Evolutionary conservation across 257 asterid species (phyloP).

Genomic region (Eucommia ulmoides): DNA sequence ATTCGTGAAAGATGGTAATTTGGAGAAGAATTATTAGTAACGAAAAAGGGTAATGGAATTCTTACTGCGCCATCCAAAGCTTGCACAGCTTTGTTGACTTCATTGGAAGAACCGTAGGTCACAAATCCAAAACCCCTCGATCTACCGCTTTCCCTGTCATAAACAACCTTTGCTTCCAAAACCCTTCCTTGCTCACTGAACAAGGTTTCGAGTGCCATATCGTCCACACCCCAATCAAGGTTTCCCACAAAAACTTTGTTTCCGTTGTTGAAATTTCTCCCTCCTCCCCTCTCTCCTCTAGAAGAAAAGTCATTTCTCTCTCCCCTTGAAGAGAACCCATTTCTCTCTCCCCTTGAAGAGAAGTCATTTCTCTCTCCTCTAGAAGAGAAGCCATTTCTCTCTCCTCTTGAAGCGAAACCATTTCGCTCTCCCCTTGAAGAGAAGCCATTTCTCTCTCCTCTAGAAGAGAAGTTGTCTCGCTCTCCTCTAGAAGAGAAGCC

Average conservation of each 20-base stretch:
- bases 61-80: slow-evolving; percentile 73
- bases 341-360: slow-evolving; percentile 6
- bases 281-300: slow-evolving; percentile 30
- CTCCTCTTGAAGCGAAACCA: not conserved
- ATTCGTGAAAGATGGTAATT: not conserved
- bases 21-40: not conserved
- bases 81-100: slow-evolving; percentile 52
- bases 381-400: not conserved
- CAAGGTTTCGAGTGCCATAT: slow-evolving; percentile 53
- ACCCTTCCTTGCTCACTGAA: slow-evolving; percentile 73
- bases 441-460: no score
- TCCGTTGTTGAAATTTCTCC: slow-evolving; percentile 25
- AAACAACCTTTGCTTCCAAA: slow-evolving; percentile 73
- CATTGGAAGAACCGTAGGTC: slow-evolving; percentile 49
- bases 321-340: not conserved
- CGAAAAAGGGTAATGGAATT: not conserved
- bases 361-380: slow-evolving; percentile 5
- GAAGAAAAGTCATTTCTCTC: slow-evolving; percentile 4
- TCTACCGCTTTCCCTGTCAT: slow-evolving; percentile 76
- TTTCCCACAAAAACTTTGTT: slow-evolving; percentile 71
- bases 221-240: slow-evolving; percentile 85
- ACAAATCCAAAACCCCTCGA: slow-evolving; percentile 95
- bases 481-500: not conserved
- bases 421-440: not conserved
- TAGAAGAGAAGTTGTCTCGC: no score